Evolutionary conservation across 805 yeast species (phyloP).

Genomic region (Teunomyces tritomae): DNA sequence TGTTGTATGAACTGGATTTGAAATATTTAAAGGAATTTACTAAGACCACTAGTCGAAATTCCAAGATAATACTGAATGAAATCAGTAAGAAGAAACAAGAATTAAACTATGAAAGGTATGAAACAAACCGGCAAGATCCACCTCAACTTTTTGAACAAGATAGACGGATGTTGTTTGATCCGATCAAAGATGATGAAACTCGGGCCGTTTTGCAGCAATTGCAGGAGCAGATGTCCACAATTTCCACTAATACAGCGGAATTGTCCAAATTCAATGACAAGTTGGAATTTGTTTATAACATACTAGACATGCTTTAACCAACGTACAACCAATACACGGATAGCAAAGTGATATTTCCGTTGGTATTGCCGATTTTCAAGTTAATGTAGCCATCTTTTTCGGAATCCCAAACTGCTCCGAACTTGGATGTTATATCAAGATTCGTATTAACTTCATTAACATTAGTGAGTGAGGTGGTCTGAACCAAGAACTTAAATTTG

Average conservation of each 20-base stretch:
- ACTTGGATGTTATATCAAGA: slow-evolving; percentile 28
- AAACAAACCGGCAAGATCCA: not conserved
- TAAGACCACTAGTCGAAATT: slow-evolving; percentile 15
- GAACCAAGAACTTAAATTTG: slow-evolving; percentile 55
- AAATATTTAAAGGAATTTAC: slow-evolving; percentile 31
- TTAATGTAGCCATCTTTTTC: slow-evolving; percentile 53
- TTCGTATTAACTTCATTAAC: slow-evolving; percentile 17
- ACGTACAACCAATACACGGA: slow-evolving; percentile 16
- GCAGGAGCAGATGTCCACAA: slow-evolving; percentile 13
- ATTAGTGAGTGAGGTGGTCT: slow-evolving; percentile 33
- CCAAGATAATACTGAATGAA: slow-evolving; percentile 2
- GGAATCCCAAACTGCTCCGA: slow-evolving; percentile 59
- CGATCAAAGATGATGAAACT: slow-evolving; percentile 15
- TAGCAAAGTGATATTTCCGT: slow-evolving; percentile 1
- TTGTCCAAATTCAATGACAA: slow-evolving; percentile 12
- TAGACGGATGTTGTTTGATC: slow-evolving; percentile 5
- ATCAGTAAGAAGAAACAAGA: not conserved
- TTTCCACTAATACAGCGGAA: slow-evolving; percentile 12
- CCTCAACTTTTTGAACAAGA: not conserved
- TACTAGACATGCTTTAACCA: slow-evolving; percentile 11
- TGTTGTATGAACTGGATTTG: slow-evolving; percentile 29
- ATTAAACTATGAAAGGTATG: slow-evolving; percentile 3
- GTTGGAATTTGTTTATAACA: slow-evolving; percentile 14
- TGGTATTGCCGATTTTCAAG: slow-evolving; percentile 20
- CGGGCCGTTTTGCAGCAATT: slow-evolving; percentile 13